phyloP scores from a whole-genome alignment of 306 rosid genomes.

The Prunus mongolica region DNA sequence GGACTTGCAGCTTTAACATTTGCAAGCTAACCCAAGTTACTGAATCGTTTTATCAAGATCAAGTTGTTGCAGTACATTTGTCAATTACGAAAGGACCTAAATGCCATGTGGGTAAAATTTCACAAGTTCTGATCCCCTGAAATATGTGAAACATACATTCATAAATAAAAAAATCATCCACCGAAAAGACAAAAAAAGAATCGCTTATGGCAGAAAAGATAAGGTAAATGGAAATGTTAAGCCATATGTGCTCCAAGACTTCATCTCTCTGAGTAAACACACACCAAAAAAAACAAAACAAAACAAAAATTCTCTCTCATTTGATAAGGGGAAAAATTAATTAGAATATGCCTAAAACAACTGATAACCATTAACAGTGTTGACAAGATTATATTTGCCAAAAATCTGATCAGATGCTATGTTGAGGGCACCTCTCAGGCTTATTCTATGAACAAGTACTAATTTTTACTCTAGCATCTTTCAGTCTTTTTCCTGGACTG shows the following conservation, averaged over 20 bases:
- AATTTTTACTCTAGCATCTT: not conserved
- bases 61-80: not conserved
- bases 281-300: too few species aligned
- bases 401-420: not conserved
- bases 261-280: too few species aligned
- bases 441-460: not conserved
- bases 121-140: too few species aligned
- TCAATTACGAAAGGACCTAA: not conserved
- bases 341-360: not conserved
- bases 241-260: too few species aligned
- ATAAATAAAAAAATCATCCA: too few species aligned
- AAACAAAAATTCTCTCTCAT: not conserved
- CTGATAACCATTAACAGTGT: not conserved
- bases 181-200: too few species aligned
- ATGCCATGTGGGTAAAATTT: not conserved
- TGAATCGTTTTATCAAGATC: not conserved
- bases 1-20: not conserved
- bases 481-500: not conserved
- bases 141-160: too few species aligned
- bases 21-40: too few species aligned
- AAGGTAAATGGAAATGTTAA: too few species aligned
- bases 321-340: not conserved
- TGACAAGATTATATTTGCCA: not conserved
- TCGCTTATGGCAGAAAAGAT: too few species aligned
- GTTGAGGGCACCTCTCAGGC: not conserved